Percentiles rank a stretch among this genome's conserved stretches.
These are phyloP conservation scores for Sporobolomyces phaffii DNA, from an alignment of 768 basidiomycete genomes.

Conservation along the genomic window DNA sequence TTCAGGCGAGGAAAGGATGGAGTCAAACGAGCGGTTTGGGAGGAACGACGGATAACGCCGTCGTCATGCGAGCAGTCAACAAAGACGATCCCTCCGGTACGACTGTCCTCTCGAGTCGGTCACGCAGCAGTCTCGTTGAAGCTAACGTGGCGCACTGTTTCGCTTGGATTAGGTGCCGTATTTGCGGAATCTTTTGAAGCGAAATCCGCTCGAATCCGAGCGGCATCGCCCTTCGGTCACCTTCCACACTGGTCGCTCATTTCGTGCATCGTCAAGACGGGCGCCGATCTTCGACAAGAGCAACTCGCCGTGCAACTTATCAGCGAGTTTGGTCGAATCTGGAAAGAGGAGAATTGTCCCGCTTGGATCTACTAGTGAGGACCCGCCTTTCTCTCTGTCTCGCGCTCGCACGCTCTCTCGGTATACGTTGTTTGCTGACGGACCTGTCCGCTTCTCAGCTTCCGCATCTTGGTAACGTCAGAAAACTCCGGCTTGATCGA, in stretches of 20 bases:
- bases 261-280: constrained; percentile 97
- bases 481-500: constrained; percentile 89
- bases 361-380: constrained; percentile 87
- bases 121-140: too few species aligned
- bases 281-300: constrained; percentile 91
- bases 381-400: neutral
- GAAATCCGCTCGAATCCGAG: constrained; percentile 92
- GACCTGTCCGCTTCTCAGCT: too few species aligned
- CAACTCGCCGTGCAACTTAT: constrained; percentile 95
- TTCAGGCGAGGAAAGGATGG: constrained; percentile 22
- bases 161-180: constrained; percentile 57
- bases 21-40: constrained; percentile 8
- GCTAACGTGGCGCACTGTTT: neutral
- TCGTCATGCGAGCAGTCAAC: constrained; percentile 85
- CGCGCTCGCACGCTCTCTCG: too few species aligned
- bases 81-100: constrained; percentile 84
- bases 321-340: constrained; percentile 82
- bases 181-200: constrained; percentile 91
- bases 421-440: too few species aligned
- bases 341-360: constrained; percentile 83
- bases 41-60: constrained; percentile 63
- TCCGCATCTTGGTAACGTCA: constrained; percentile 91
- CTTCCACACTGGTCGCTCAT: constrained; percentile 65
- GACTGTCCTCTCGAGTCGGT: neutral
- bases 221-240: constrained; percentile 92